phyloP scores from a whole-genome alignment of 176 grass and related monocot genomes.

The Phyllostachys edulis region DNA sequence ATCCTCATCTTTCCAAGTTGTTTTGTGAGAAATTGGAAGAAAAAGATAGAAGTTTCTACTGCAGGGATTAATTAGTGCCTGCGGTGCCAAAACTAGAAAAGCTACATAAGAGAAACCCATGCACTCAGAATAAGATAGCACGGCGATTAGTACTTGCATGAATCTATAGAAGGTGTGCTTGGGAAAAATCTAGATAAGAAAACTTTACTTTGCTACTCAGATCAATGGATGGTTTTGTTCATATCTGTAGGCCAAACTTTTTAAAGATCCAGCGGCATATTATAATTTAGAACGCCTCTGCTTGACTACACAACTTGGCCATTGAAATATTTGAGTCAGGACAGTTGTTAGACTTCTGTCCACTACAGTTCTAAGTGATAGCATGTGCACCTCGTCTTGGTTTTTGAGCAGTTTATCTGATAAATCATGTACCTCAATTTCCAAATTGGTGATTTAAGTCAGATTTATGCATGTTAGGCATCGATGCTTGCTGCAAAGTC shows the following conservation, averaged over 20 bases:
- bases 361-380: neutral
- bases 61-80: neutral
- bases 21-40: neutral
- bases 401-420: constrained; percentile 13
- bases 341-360: constrained; percentile 40
- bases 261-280: constrained; percentile 14
- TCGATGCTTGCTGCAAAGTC: constrained; percentile 15
- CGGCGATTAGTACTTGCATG: constrained; percentile 7
- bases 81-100: neutral
- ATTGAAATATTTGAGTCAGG: constrained; percentile 34
- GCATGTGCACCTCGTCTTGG: constrained; percentile 34
- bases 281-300: neutral
- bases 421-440: neutral
- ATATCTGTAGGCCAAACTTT: constrained; percentile 1
- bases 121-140: constrained; percentile 24
- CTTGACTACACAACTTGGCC: constrained; percentile 13
- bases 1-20: neutral
- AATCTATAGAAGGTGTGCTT: constrained; percentile 52
- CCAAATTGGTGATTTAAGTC: neutral
- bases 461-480: constrained; percentile 14
- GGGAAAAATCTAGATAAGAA: constrained; percentile 36
- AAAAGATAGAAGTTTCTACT: neutral
- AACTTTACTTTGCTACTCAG: constrained; percentile 32
- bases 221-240: constrained; percentile 29
- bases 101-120: constrained; percentile 29